Conservation (phyloP, 202 grass and related monocot genomes). For the Cymbopogon flexuosus region DNA sequence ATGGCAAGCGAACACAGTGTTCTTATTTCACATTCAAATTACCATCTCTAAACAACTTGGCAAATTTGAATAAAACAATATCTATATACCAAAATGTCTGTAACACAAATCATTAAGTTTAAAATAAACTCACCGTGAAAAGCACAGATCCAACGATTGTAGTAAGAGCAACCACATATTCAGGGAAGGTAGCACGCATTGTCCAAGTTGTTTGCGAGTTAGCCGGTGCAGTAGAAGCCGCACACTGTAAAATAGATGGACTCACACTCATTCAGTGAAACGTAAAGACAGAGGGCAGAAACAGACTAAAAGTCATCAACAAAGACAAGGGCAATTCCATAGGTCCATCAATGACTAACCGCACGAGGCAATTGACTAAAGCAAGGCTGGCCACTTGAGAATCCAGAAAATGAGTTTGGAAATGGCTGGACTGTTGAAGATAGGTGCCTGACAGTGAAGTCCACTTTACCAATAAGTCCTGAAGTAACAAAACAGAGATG, state of each 20-base stretch:
- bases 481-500: conserved; percentile 24
- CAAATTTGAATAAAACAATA: neutral
- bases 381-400: conserved; percentile 41
- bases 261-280: neutral
- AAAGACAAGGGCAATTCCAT: neutral
- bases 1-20: neutral
- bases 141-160: conserved; percentile 95
- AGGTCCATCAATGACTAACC: no score
- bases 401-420: conserved; percentile 55
- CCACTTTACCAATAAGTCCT: conserved; percentile 85
- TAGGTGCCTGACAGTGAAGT: conserved; percentile 92
- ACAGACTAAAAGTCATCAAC: neutral
- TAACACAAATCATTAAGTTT: conserved; percentile 14
- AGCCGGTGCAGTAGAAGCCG: conserved; percentile 57
- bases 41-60: neutral
- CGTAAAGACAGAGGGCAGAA: neutral
- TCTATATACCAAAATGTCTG: neutral
- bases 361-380: no score
- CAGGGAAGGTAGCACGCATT: conserved; percentile 83
- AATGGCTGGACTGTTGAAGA: conserved; percentile 62
- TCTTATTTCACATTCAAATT: conserved; percentile 8
- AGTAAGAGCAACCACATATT: conserved; percentile 92
- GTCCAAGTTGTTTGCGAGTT: conserved; percentile 84
- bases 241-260: conserved; percentile 42
- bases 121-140: conserved; percentile 62